These are phyloP conservation scores for Candida golubevii DNA, from an alignment of 805 yeast genomes.

Conservation along the genomic window DNA sequence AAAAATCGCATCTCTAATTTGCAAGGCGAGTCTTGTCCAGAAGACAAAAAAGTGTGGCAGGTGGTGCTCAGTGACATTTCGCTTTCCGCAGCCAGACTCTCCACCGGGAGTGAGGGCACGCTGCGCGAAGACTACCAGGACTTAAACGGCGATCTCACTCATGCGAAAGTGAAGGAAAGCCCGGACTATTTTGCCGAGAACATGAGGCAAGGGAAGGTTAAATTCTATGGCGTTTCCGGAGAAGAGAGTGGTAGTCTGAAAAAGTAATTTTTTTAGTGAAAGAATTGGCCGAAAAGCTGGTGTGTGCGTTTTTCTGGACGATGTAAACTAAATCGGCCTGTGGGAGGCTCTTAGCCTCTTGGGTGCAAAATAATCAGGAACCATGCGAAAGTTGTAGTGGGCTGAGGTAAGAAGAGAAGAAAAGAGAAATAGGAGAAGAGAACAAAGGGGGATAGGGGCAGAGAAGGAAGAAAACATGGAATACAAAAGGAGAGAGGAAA, in stretches of 20 bases:
- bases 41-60: conserved; percentile 23
- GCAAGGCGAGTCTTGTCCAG: background rate
- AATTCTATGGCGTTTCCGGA: conserved; percentile 4
- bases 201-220: conserved; percentile 16
- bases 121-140: conserved; percentile 20
- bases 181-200: conserved; percentile 19
- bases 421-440: too few species aligned
- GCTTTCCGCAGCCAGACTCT: conserved; percentile 33
- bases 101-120: conserved; percentile 28
- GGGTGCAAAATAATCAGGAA: too few species aligned
- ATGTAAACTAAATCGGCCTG: too few species aligned
- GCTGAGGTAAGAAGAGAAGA: too few species aligned
- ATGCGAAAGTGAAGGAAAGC: conserved; percentile 18
- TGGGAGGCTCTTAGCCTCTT: too few species aligned
- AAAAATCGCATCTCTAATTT: background rate
- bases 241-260: background rate
- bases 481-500: too few species aligned
- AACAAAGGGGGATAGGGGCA: too few species aligned
- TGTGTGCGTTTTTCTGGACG: too few species aligned
- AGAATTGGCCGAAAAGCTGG: too few species aligned
- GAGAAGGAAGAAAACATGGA: too few species aligned
- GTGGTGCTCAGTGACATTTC: conserved; percentile 31
- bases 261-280: too few species aligned
- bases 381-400: too few species aligned
- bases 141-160: conserved; percentile 27